Conservation (phyloP, 768 basidiomycete genomes). For the Astraeus odoratus region DNA sequence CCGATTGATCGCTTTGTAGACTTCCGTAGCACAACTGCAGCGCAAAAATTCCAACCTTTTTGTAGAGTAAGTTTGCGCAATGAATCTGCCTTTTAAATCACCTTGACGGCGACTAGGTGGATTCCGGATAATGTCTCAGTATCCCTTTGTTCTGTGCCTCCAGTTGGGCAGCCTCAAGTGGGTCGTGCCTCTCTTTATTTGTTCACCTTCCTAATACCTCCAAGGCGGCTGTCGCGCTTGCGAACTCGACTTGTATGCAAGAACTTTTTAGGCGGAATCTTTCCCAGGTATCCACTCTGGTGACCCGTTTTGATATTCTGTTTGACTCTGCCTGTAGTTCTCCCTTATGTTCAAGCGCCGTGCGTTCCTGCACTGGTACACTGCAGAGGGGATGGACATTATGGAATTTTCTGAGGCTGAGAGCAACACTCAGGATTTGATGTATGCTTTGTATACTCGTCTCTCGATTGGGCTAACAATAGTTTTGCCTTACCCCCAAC, state of each 20-base stretch:
- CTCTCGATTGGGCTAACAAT: conserved; percentile 2
- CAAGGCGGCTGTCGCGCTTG: conserved; percentile 62
- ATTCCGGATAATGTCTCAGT: conserved; percentile 89
- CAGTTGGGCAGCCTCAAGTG: conserved; percentile 70
- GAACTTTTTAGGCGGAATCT: conserved; percentile 77
- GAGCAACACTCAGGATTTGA: conserved; percentile 72
- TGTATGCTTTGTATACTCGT: conserved; percentile 41
- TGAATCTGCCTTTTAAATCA: background rate
- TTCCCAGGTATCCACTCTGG: conserved; percentile 39
- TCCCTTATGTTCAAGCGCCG: conserved; percentile 73
- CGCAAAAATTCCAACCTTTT: conserved; percentile 66
- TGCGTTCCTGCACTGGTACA: conserved; percentile 91
- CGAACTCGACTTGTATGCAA: conserved; percentile 80
- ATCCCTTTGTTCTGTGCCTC: conserved; percentile 75
- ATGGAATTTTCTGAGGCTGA: conserved; percentile 83
- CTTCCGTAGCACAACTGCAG: conserved; percentile 68
- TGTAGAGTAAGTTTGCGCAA: conserved; percentile 54
- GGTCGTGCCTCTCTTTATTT: conserved; percentile 11
- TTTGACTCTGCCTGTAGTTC: conserved; percentile 42
- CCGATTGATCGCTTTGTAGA: conserved; percentile 31
- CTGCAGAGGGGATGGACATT: conserved; percentile 84
- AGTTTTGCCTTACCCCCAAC: conserved; percentile 2
- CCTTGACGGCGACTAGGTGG: conserved; percentile 45
- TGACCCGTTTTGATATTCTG: background rate
- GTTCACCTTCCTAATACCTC: conserved; percentile 7